Conservation (phyloP, 495 filamentous ascomycete species). For the Bryoglossum gracile region DNA sequence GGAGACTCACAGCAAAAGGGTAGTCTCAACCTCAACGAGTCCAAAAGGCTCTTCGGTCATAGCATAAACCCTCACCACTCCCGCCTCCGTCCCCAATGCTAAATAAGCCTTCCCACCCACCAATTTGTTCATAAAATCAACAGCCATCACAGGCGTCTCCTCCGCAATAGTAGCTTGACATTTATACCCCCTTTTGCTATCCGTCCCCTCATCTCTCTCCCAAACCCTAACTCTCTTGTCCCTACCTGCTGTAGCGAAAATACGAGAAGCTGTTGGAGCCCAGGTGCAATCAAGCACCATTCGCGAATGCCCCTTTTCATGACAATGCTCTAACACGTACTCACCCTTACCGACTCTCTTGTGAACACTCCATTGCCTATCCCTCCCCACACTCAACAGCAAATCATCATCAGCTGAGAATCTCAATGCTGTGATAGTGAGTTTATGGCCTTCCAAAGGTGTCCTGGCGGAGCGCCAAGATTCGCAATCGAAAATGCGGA, state of each 20-base stretch:
- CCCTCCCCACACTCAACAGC: conserved; percentile 82
- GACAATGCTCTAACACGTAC: conserved; percentile 41
- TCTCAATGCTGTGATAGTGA: conserved; percentile 73
- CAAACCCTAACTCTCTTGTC: conserved; percentile 84
- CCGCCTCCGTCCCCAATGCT: conserved; percentile 60
- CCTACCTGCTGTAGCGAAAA: conserved; percentile 82
- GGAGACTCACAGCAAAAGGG: conserved; percentile 38
- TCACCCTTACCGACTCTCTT: conserved; percentile 29
- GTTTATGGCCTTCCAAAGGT: conserved; percentile 66
- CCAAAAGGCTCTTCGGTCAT: conserved; percentile 32
- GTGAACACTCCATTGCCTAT: conserved; percentile 85
- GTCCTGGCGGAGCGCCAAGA: conserved; percentile 86
- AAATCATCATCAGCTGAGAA: conserved; percentile 70
- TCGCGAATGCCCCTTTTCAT: conserved; percentile 78
- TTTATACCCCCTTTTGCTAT: conserved; percentile 30
- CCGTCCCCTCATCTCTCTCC: conserved; percentile 35
- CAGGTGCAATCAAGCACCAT: conserved; percentile 87
- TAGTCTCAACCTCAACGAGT: conserved; percentile 35
- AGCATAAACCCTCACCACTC: conserved; percentile 40
- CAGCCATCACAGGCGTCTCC: conserved; percentile 61
- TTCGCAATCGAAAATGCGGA: conserved; percentile 79
- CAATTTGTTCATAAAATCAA: conserved; percentile 50
- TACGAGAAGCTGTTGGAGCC: conserved; percentile 45
- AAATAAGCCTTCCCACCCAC: conserved; percentile 30
- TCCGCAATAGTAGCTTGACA: conserved; percentile 49